phyloP scores from a whole-genome alignment of 2,329 filamentous ascomycete species.

The Aspergillus clavatus region DNA sequence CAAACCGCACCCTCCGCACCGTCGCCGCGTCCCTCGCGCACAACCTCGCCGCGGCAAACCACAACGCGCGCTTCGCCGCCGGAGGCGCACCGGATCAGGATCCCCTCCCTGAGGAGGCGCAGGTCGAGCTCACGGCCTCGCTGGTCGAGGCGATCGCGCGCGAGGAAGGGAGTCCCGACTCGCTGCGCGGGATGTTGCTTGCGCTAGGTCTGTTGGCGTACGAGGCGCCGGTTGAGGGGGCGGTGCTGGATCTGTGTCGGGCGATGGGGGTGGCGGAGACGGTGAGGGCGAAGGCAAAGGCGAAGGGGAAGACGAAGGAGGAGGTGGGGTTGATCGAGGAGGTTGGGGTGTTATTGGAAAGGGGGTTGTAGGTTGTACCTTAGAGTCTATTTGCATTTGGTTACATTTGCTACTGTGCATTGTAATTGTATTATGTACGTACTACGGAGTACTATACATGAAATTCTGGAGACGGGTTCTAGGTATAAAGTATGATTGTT shows the following conservation, averaged over 20 bases:
- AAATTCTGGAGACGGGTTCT: no score
- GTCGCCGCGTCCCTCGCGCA: conserved; percentile 78
- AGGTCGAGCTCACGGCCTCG: conserved; percentile 77
- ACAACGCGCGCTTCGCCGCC: conserved; percentile 56
- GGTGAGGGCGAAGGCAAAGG: conserved; percentile 52
- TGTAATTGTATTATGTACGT: no score
- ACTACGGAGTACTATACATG: no score
- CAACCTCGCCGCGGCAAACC: conserved; percentile 71
- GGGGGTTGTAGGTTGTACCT: conserved; percentile 34
- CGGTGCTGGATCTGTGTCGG: conserved; percentile 72
- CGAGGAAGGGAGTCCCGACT: conserved; percentile 57
- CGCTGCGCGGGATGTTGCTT: conserved; percentile 69
- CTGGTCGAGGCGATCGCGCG: conserved; percentile 66
- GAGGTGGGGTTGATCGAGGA: conserved; percentile 55
- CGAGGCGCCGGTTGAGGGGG: conserved; percentile 62
- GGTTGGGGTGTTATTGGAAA: conserved; percentile 33
- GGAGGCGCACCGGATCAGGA: no score
- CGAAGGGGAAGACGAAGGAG: conserved; percentile 53
- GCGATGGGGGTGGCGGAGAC: conserved; percentile 69
- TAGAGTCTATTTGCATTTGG: no score
- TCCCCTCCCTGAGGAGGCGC: conserved; percentile 61
- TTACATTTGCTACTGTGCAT: no score
- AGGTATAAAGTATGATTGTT: no score
- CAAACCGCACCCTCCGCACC: conserved; percentile 69
- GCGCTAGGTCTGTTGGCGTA: conserved; percentile 74